A percentile compares a stretch with the other conserved stretches of the same genome.
These are phyloP conservation scores for Tricholoma hemisulphureum DNA, from an alignment of 768 basidiomycete species.

Conservation along the genomic window DNA sequence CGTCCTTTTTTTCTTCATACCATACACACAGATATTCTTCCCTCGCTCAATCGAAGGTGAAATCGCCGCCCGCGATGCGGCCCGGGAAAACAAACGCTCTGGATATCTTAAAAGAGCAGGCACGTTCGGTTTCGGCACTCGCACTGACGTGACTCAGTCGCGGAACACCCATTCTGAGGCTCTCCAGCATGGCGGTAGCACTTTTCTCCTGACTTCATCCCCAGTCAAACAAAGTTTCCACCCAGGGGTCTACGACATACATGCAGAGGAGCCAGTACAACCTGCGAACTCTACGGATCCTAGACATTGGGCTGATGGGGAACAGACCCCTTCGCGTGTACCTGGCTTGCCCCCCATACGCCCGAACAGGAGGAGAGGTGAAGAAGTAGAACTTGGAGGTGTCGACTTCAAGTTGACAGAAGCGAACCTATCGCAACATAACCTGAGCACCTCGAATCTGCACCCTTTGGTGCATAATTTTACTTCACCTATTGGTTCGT, in stretches of 20 bases:
- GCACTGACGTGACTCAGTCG: slow-evolving; percentile 17
- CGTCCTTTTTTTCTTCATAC: not conserved
- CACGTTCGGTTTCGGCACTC: slow-evolving; percentile 21
- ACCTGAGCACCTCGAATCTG: slow-evolving; percentile 32
- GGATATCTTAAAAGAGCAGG: slow-evolving; percentile 27
- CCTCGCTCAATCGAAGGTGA: slow-evolving; percentile 73
- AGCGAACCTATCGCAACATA: slow-evolving; percentile 44
- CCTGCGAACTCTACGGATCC: slow-evolving; percentile 18
- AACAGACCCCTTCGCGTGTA: slow-evolving; percentile 22
- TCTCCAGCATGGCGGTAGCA: slow-evolving; percentile 13
- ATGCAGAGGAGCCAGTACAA: slow-evolving; percentile 9
- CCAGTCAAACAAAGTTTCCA: slow-evolving; percentile 29
- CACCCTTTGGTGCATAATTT: slow-evolving; percentile 62
- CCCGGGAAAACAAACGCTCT: slow-evolving; percentile 38
- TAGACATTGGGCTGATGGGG: slow-evolving; percentile 31
- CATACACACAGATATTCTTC: slow-evolving; percentile 66
- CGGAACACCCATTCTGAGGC: slow-evolving; percentile 9
- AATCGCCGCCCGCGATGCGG: slow-evolving; percentile 51
- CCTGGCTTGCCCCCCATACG: slow-evolving; percentile 33
- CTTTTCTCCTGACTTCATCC: slow-evolving; percentile 36
- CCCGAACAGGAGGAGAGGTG: slow-evolving; percentile 43
- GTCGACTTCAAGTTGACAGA: slow-evolving; percentile 36
- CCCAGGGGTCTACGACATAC: slow-evolving; percentile 18
- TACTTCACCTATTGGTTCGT: slow-evolving; percentile 68
- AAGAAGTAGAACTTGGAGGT: slow-evolving; percentile 37